These are phyloP conservation scores for Aureobasidium sp. DNA, from an alignment of 2,329 filamentous ascomycete species.

Conservation along the genomic window DNA sequence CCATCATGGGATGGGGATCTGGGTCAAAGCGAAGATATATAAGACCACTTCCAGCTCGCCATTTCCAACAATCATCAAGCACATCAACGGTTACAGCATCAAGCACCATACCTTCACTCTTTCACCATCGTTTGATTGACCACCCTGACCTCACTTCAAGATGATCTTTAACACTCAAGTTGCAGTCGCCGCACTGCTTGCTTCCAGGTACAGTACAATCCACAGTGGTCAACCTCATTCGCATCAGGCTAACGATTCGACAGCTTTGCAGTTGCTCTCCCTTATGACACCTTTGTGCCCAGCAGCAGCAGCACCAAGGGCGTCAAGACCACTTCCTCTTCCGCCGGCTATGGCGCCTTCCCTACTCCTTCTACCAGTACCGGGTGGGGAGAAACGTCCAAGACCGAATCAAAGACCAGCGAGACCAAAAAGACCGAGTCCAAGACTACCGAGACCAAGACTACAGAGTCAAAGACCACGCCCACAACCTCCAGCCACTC, in stretches of 20 bases:
- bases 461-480: background rate
- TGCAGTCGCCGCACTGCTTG: slow-evolving; percentile 11
- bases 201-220: background rate
- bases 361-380: background rate
- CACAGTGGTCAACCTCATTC: too few relatives aligned
- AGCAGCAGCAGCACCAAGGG: background rate
- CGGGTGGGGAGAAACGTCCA: background rate
- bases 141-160: background rate
- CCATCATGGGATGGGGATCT: background rate
- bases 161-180: slow-evolving; percentile 15
- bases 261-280: slow-evolving; percentile 9
- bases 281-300: background rate
- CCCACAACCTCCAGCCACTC: background rate
- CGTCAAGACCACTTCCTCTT: background rate
- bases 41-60: background rate
- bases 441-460: background rate
- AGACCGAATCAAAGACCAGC: background rate
- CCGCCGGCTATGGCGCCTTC: slow-evolving; percentile 6
- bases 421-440: background rate
- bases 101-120: background rate
- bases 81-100: slow-evolving; percentile 8
- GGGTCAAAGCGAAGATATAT: background rate
- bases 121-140: slow-evolving; percentile 5
- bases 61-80: background rate
- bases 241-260: background rate